Evolutionary conservation across 2,329 filamentous ascomycete species (phyloP).

Genomic region (Chaetomium globosum): DNA sequence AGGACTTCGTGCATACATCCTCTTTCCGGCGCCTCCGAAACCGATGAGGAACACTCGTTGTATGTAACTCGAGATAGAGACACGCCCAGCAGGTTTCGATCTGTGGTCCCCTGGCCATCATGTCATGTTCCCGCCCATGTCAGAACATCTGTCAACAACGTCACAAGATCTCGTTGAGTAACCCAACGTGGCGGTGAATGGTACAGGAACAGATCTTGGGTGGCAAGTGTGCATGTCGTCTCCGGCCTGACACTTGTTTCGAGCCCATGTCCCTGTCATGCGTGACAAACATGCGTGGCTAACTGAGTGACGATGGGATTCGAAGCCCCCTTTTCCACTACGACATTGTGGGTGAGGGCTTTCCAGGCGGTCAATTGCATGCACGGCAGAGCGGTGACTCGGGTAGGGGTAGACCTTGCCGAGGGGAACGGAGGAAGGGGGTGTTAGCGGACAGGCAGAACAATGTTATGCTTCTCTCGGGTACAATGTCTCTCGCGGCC

Average conservation of each 20-base stretch:
- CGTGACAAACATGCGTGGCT: constrained; percentile 19
- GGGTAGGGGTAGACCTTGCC: constrained; percentile 9
- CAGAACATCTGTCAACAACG: constrained; percentile 27
- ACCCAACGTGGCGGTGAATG: constrained; percentile 41
- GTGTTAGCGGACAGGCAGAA: constrained; percentile 19
- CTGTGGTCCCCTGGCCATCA: constrained; percentile 30
- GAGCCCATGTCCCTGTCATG: constrained; percentile 36
- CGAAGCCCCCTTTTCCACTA: constrained; percentile 19
- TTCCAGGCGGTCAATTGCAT: constrained; percentile 27
- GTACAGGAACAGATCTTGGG: constrained; percentile 38
- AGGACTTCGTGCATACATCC: background rate
- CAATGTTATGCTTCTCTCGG: constrained; percentile 22
- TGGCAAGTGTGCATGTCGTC: constrained; percentile 40
- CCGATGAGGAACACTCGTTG: background rate
- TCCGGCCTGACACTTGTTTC: constrained; percentile 31
- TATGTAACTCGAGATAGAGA: constrained; percentile 25
- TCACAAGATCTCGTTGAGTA: constrained; percentile 30
- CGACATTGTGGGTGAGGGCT: constrained; percentile 11
- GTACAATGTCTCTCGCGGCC: constrained; percentile 20
- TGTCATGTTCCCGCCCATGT: constrained; percentile 27
- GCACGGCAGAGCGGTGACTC: constrained; percentile 14
- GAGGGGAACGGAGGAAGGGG: constrained; percentile 9
- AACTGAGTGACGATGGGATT: constrained; percentile 22
- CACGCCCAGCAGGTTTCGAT: constrained; percentile 26
- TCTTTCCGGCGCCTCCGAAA: background rate